Evolutionary conservation across 2,329 filamentous ascomycete genomes (phyloP).

Genomic region (Alternaria viburni): DNA sequence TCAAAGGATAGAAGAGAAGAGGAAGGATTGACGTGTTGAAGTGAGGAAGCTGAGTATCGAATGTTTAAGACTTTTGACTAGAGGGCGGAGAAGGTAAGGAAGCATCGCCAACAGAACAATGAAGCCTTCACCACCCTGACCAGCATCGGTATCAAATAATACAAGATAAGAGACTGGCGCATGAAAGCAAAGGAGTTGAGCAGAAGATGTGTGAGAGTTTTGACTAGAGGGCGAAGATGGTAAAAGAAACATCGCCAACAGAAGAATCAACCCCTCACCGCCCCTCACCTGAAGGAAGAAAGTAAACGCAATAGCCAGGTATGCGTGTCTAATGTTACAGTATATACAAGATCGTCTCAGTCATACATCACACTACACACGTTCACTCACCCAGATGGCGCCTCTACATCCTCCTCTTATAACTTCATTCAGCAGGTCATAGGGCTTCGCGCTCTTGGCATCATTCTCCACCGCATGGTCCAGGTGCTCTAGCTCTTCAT

Average conservation of each 20-base stretch:
- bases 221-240: not conserved
- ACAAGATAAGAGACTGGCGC: not conserved
- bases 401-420: constrained; percentile 90
- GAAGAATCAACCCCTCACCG: not conserved
- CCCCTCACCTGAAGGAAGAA: not conserved
- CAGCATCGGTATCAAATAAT: not conserved
- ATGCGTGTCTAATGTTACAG: constrained; percentile 4
- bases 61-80: not conserved
- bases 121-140: not conserved
- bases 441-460: constrained; percentile 85
- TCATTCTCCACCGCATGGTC: constrained; percentile 95
- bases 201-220: not conserved
- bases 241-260: not conserved
- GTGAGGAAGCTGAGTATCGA: not conserved
- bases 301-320: not conserved
- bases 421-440: constrained; percentile 84
- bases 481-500: constrained; percentile 96
- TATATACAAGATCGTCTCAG: not conserved
- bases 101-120: not conserved
- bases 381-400: constrained; percentile 90
- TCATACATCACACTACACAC: constrained; percentile 37
- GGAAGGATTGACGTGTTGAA: not conserved
- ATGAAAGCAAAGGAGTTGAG: not conserved
- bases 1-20: not conserved
- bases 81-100: not conserved